Evolutionary conservation across 2,329 filamentous ascomycete genomes (phyloP), one percentile per base, ranked within the genome.

Genomic region (Neofusicoccum kwambonambiense): DNA sequence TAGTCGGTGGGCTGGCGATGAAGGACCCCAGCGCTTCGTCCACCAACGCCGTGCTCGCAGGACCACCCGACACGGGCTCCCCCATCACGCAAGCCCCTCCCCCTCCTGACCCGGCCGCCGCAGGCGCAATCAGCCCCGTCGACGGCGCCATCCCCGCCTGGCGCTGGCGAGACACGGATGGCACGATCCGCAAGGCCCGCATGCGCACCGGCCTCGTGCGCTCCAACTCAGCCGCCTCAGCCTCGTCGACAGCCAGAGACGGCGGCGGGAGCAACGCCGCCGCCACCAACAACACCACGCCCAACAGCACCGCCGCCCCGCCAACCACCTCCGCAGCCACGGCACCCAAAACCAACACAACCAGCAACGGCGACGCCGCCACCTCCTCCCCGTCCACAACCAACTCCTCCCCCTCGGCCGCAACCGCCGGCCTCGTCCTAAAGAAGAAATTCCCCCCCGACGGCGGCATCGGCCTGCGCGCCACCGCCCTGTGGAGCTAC

Each of bases 1-100:
- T 93, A 0, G 91, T 97, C 0, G 94, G 94, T 13, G 94, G 94
- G 0, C 83, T 84, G 64, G 84, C 87, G 22, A 78, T 96, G 22
- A 86, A 86, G 47, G 84, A 89, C 27, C 86, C 89, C 56, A 77
- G 84, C 3, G 79, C 82, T 45, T 7, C 49, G 8, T 22, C 35
- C 9, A 19, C 39, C 3, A 22, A 31, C 6, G n/a, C 54, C 17
- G 42, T 41, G 4, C 15, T n/a, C 7, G 34, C 51, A 4, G 15
- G 34, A 3, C 22, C 34, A 4, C 34, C 35, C 7, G 47, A 35
- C 13, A 19, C 37, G 0, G 22, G 39, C 1, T 54, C 50, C 2
- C 27, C 60, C 13, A 27, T 22, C 31, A 15, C 37, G 2, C 17
- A 11, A 73, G 69, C 71, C 19, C 65, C 27, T 13, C 44, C 47